Percentiles rank a stretch among this genome's conserved stretches.
Evolutionary conservation across 345 rosid genomes (phyloP).

Genomic region (Camelina neglecta): DNA sequence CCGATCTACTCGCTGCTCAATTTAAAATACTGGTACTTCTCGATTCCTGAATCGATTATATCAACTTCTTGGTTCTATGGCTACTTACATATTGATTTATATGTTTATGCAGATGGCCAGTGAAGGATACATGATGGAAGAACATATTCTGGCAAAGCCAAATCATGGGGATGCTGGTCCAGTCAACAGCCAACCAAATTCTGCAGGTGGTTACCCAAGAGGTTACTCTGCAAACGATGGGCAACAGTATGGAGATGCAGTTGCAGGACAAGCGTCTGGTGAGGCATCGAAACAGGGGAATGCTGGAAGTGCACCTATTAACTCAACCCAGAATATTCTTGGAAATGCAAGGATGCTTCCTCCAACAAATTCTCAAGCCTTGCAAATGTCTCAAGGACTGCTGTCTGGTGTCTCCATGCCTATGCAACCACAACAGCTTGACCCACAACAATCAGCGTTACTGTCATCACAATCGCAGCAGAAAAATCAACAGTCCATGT

Average conservation of each 20-base stretch:
- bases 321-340: conserved; percentile 54
- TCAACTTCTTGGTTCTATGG: conserved; percentile 7
- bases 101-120: conserved; percentile 65
- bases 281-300: conserved; percentile 60
- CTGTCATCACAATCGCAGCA: conserved; percentile 52
- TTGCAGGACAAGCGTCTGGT: conserved; percentile 55
- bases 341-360: conserved; percentile 75
- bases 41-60: conserved; percentile 6
- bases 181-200: conserved; percentile 57
- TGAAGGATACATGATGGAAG: conserved; percentile 67
- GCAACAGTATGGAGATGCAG: conserved; percentile 67
- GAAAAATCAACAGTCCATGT: conserved; percentile 58
- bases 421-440: conserved; percentile 65
- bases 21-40: conserved; percentile 72
- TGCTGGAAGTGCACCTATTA: conserved; percentile 53
- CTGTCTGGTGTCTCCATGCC: conserved; percentile 70
- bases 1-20: conserved; percentile 85
- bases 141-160: conserved; percentile 60
- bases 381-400: conserved; percentile 78
- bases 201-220: conserved; percentile 53
- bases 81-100: conserved; percentile 18
- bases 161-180: conserved; percentile 49
- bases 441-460: conserved; percentile 60
- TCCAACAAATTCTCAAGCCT: conserved; percentile 69
- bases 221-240: conserved; percentile 60